Base-by-base conservation (phyloP, 345 rosid species). In the Acer negundo region DNA sequence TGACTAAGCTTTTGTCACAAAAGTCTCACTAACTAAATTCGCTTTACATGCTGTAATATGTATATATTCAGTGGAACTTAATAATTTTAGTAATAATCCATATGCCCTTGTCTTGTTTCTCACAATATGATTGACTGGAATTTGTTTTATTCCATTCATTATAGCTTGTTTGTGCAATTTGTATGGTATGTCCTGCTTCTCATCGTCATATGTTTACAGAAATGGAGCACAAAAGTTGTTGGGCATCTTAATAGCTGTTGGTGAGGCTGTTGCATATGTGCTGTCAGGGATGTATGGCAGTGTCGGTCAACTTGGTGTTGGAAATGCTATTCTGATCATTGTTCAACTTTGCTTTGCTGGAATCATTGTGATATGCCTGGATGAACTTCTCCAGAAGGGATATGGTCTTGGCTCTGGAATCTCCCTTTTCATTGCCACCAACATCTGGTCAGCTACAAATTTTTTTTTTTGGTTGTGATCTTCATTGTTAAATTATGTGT, bases 201-300 rank as follows among this genome's bases (percentile, higher is more conserved):
- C 13, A 26, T 17, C 46, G 26, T 62, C 28, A 38, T 26, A 8
- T 73, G 65, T 81, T 70, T 76, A 46, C 83, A 86, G 91, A 69
- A 89, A 87, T 79, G 93, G 89, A 46, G 91, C 94, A 42, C 91
- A 91, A 78, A 89, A 91, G 86, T 78, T 91, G 78, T 86, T 90
- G 83, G 92, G 92, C 42, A 87, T 90, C 73, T 75, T 91, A 75
- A 87, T 89, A 67, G 94, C 94, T 49, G 79, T 91, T 35, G 94
- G 92, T 82, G 90, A 91, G 69, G 90, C 89, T 55, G 87, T 89
- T 79, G 90, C 88, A 0, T 87, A 89, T 26, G 90, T 90, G 59
- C 81, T 90, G 15, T 89, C 91, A 22, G 92, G 92, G 49, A 90
- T 90, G 94, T 90, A 90, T 23, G 92, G 92, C 40, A 87, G 90